These are phyloP conservation scores for Wickerhamomyces sp. DNA, from an alignment of 1,139 yeast species.

Conservation along the genomic window DNA sequence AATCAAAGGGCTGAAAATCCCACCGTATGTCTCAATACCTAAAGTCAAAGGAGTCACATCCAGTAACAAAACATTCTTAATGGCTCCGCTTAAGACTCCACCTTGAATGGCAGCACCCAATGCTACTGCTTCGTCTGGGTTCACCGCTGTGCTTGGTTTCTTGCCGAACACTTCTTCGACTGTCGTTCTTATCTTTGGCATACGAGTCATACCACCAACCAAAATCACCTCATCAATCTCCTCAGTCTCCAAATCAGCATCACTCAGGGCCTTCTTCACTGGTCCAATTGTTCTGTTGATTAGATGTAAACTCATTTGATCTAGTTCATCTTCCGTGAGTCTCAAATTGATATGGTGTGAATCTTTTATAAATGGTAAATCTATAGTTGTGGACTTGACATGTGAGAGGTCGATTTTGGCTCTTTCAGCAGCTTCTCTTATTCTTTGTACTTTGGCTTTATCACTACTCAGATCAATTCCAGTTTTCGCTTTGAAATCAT, in stretches of 20 bases:
- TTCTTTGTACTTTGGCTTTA: slow-evolving; percentile 57
- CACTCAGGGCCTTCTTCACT: slow-evolving; percentile 61
- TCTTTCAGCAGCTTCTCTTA: slow-evolving; percentile 67
- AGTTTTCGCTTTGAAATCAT: slow-evolving; percentile 37
- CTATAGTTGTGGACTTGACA: slow-evolving; percentile 48
- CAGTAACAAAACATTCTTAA: slow-evolving; percentile 54
- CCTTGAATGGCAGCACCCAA: slow-evolving; percentile 85
- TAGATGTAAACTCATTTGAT: slow-evolving; percentile 53
- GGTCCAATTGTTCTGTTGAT: slow-evolving; percentile 62
- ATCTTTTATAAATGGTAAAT: slow-evolving; percentile 54
- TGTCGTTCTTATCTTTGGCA: slow-evolving; percentile 64
- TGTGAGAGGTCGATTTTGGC: slow-evolving; percentile 69
- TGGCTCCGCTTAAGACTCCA: slow-evolving; percentile 67
- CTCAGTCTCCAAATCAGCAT: slow-evolving; percentile 56
- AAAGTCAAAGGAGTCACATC: slow-evolving; percentile 78
- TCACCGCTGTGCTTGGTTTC: slow-evolving; percentile 59
- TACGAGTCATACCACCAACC: slow-evolving; percentile 84
- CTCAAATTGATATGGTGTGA: slow-evolving; percentile 44
- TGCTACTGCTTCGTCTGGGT: slow-evolving; percentile 85
- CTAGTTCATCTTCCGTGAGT: slow-evolving; percentile 60
- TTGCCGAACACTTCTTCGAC: slow-evolving; percentile 55
- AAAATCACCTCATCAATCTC: slow-evolving; percentile 69
- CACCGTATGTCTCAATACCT: slow-evolving; percentile 82
- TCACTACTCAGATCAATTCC: slow-evolving; percentile 39
- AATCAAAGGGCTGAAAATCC: slow-evolving; percentile 70